Base-by-base conservation (phyloP, 2,329 filamentous ascomycete genomes). In the Byssochlamys sp. region DNA sequence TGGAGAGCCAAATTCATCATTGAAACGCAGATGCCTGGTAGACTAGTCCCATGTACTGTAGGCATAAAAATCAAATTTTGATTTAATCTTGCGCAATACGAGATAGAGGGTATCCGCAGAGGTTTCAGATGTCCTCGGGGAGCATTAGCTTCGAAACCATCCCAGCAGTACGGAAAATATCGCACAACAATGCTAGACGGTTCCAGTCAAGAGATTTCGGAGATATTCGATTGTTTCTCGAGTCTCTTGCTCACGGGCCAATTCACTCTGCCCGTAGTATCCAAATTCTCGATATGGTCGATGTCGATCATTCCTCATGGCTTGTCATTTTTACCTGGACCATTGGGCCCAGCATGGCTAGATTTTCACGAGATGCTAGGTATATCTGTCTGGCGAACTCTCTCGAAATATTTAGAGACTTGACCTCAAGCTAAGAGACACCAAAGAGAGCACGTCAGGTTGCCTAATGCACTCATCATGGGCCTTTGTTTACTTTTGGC, bases 1-100 rank as follows among this genome's bases (percentile, higher is more conserved):
- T 84, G 80, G 80, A 72, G 79, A 60, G 80, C 78, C 35, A 82
- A 81, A 65, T 77, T 77, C 60, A 73, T 73, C 50, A 80, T 81
- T 59, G 78, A 82, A 65, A 77, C 73, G 59, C 68, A 73, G 39
- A 79, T 81, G 75, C 77, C 78, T 0, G 79, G 79, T 2, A 68
- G 70, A 2, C 62, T 82, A 58, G 78, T 78, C 6, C 80, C 80
- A 28, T 77, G 76, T 25, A 79, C 79, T 11, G 79, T 80, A 12
- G 80, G 80, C 2, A 75, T 75, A 24, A 78, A 65, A 52, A 71
- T 74, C 53, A 60, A 57, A 6, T 73, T 76, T 55, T 77, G 63
- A 61, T 28, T 26, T 24, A 26, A 29, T 51, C 19, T 49, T 58
- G 49, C 57, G 24, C 7, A 53, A 53, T 50, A 58, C 52, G 53